phyloP scores from a whole-genome alignment of 1,139 yeast species.

The Geotrichum aggregatum region DNA sequence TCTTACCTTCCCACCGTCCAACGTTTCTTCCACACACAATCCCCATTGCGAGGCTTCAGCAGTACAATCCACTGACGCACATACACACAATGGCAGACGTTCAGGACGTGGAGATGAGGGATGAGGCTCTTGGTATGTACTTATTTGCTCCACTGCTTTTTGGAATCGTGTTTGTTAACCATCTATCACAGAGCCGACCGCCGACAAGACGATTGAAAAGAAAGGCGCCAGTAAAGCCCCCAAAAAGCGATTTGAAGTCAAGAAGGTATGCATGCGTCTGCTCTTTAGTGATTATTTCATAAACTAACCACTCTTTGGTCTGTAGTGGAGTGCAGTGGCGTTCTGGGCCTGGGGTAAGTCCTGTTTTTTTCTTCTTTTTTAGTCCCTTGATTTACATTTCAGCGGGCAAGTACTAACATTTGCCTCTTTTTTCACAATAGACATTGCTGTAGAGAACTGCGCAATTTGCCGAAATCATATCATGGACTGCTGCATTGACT shows the following conservation, averaged over 20 bases:
- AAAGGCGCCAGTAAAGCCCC: conserved; percentile 27
- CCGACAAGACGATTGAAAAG: conserved; percentile 17
- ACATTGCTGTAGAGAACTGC: conserved; percentile 91
- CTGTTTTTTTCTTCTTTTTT: background rate
- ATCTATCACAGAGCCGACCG: background rate
- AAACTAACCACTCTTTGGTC: background rate
- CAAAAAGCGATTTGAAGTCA: conserved; percentile 62
- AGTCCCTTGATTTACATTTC: conserved; percentile 15
- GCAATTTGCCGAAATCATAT: conserved; percentile 97
- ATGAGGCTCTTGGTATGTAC: conserved; percentile 26
- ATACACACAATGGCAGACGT: conserved; percentile 15
- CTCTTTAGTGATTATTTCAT: background rate
- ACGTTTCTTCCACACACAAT: too few species aligned
- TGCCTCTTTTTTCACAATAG: conserved; percentile 27
- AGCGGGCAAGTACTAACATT: background rate
- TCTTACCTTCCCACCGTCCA: too few species aligned
- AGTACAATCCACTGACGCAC: too few species aligned
- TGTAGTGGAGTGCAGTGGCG: conserved; percentile 92
- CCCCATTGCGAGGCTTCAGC: too few species aligned
- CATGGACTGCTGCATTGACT: conserved; percentile 98
- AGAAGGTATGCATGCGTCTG: conserved; percentile 43
- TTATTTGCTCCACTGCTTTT: conserved; percentile 1
- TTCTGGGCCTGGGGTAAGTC: conserved; percentile 96
- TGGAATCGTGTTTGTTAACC: background rate
- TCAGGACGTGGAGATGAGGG: conserved; percentile 19